These are phyloP conservation scores for Lachancea sp. DNA, from an alignment of 805 yeast species.

Conservation along the genomic window DNA sequence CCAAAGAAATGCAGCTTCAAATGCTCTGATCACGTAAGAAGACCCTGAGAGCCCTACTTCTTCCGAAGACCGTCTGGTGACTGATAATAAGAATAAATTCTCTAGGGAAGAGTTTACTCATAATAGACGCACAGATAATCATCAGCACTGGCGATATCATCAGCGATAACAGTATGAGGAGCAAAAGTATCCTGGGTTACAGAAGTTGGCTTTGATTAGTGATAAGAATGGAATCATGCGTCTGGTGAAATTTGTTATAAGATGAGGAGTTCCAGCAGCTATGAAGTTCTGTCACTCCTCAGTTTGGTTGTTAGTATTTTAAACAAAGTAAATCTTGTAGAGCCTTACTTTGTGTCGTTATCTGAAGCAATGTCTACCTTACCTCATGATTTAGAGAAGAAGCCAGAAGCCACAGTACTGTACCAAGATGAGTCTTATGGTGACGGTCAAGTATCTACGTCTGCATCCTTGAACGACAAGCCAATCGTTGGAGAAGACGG, in stretches of 20 bases:
- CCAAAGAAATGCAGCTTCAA: too few species aligned
- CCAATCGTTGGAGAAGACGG: constrained; percentile 9
- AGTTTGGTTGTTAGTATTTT: too few species aligned
- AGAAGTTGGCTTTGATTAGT: neutral
- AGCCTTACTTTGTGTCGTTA: neutral
- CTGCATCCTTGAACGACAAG: neutral
- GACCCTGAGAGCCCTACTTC: too few species aligned
- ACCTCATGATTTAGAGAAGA: constrained; percentile 2
- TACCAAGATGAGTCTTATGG: constrained; percentile 1
- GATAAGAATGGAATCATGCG: neutral
- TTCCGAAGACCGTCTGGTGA: too few species aligned
- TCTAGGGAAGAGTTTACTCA: too few species aligned
- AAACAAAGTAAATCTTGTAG: too few species aligned
- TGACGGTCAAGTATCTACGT: constrained; percentile 2
- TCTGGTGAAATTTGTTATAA: neutral
- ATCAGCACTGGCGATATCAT: too few species aligned
- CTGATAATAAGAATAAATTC: too few species aligned
- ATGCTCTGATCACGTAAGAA: too few species aligned
- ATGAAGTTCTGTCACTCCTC: too few species aligned
- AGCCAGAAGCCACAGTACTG: neutral
- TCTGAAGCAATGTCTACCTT: neutral
- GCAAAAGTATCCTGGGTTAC: neutral
- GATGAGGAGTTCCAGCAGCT: neutral
- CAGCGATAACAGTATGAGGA: too few species aligned
- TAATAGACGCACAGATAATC: too few species aligned